Percentiles rank a stretch among this genome's conserved stretches.
Conservation (phyloP, 1,139 yeast species). For the Candida frijolesensis region DNA sequence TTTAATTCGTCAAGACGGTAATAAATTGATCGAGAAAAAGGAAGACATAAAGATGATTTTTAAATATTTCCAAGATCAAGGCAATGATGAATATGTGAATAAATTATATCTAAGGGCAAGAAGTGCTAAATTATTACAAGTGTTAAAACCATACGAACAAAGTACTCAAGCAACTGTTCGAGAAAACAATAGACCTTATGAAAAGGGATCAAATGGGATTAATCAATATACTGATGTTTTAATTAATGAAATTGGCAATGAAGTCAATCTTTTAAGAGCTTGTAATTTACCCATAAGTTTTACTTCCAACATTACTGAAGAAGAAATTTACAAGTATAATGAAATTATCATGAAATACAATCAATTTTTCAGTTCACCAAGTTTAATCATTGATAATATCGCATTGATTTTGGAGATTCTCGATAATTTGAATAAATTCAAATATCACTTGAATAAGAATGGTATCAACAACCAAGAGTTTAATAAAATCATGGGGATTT, state of each 20-base stretch:
- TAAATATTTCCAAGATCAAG: conserved; percentile 42
- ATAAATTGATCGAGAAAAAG: conserved; percentile 11
- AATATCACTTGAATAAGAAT: conserved; percentile 17
- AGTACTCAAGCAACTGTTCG: conserved; percentile 42
- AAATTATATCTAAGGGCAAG: conserved; percentile 49
- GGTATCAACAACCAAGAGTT: conserved; percentile 18
- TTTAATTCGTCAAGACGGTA: conserved; percentile 12
- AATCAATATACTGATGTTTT: conserved; percentile 56
- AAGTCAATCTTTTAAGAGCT: conserved; percentile 40
- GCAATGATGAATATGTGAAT: conserved; percentile 26
- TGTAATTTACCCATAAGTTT: conserved; percentile 19
- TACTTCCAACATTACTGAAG: conserved; percentile 25
- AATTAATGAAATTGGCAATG: conserved; percentile 50
- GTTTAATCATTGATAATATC: conserved; percentile 26
- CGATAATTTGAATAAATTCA: conserved; percentile 30
- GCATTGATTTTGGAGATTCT: conserved; percentile 49
- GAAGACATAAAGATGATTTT: conserved; percentile 30
- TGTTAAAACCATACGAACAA: conserved; percentile 33
- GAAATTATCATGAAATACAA: conserved; percentile 7
- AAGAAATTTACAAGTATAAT: conserved; percentile 26
- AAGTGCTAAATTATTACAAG: conserved; percentile 45
- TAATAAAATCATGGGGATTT: conserved; percentile 18
- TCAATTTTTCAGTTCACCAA: conserved; percentile 15
- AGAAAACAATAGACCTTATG: conserved; percentile 49
- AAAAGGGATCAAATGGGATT: conserved; percentile 65